Base-by-base conservation (phyloP, 2,329 filamentous ascomycete genomes). In the Beauveria sp. region DNA sequence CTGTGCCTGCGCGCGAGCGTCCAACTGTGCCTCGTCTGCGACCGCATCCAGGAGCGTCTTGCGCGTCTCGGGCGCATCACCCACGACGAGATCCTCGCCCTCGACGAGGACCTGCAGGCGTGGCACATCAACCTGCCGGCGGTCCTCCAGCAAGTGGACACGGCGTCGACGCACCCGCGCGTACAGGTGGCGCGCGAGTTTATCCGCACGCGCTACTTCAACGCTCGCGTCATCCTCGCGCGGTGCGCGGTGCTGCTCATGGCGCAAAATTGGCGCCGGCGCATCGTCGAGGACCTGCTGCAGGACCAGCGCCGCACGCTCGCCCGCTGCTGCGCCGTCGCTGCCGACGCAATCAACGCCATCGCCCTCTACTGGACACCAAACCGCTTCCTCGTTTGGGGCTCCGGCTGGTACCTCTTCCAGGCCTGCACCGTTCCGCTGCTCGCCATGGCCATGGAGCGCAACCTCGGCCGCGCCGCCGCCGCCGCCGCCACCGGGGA, bases 361-460 rank as follows among this genome's bases (percentile, higher is more conserved):
- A 70, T 70, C 34, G 69, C 69, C 2, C 63, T 71, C 6, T 67
- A 71, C 64, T 72, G 70, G 70, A 70, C 66, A 0, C 70, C 69
- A 6, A 72, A 71, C 55, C 65, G 68, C 20, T 64, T 72, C 28
- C 70, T 71, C 24, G 70, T 70, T 18, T 72, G 70, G 70, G 70
- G 69, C 62, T 67, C 67, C 14, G 67, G 65, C 1, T 72, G 70
- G 70, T 71, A 71, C 50, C 66, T 72, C 8, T 72, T 72, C 61
- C 70, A 72, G 55, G 70, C 70, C 5, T 71, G 69, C 52, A 70
- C 69, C 53, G 68, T 71, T 2, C 70, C 69, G 10, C 62, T 72
- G 2, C 63, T 72, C 18, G 66, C 68, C 37, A 67, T 71, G 34
- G 66, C 70, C 24, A 67, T 71, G 28, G 67, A 71, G 30, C 62